Evolutionary conservation across 257 asterid genomes (phyloP).

Genomic region (Solanum pimpinellifolium): DNA sequence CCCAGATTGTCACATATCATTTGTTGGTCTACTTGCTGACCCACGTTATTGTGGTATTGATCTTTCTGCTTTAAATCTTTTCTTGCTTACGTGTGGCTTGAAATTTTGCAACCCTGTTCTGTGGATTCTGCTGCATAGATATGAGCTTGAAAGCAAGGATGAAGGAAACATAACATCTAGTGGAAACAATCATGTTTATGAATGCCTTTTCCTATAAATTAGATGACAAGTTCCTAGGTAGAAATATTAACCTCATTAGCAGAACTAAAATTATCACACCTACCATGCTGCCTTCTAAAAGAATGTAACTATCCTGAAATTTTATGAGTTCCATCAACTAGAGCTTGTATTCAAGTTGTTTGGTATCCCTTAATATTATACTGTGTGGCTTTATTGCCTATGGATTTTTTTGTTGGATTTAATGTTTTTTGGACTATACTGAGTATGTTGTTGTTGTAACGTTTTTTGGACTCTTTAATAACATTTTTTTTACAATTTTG

Average conservation of each 20-base stretch:
- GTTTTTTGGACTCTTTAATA: neutral
- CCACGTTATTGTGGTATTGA: constrained; percentile 76
- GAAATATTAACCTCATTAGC: neutral
- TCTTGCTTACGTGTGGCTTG: neutral
- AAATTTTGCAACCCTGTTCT: neutral
- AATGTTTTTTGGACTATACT: neutral
- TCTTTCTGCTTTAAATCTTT: neutral
- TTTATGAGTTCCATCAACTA: neutral
- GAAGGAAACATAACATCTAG: neutral
- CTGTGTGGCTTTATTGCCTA: neutral
- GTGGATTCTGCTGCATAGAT: neutral
- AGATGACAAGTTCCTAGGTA: neutral
- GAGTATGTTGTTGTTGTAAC: neutral
- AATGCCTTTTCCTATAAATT: neutral
- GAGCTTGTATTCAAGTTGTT: neutral
- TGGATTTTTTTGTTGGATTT: neutral
- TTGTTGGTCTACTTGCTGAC: constrained; percentile 91
- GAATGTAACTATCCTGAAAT: neutral
- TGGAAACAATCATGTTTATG: neutral
- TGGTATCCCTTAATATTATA: neutral
- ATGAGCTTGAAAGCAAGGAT: neutral
- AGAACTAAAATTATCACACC: neutral
- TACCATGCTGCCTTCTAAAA: neutral
- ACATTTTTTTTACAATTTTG: neutral
- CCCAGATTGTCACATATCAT: constrained; percentile 77